Evolutionary conservation across 2,329 filamentous ascomycete species (phyloP).

Genomic region (Paecilomyces fulvus): DNA sequence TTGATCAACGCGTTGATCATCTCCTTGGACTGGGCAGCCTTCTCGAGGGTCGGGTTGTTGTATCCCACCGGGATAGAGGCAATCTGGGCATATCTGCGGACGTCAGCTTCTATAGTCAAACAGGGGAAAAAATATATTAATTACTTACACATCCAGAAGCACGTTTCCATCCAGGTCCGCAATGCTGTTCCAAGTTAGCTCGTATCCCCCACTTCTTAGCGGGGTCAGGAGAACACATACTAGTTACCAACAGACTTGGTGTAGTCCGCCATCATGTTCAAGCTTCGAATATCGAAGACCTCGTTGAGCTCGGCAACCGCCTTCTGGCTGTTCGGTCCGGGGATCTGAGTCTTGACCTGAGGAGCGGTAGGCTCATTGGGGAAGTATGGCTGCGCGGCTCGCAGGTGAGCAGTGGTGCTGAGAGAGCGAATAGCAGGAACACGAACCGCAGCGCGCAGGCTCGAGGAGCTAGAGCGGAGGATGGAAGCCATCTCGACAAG

Average conservation of each 20-base stretch:
- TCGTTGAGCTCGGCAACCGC: constrained; percentile 62
- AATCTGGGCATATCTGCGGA: constrained; percentile 70
- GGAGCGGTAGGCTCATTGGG: constrained; percentile 51
- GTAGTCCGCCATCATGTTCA: constrained; percentile 78
- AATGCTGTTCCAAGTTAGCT: constrained; percentile 28
- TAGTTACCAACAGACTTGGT: constrained; percentile 72
- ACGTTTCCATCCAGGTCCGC: constrained; percentile 44
- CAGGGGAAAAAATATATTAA: not conserved
- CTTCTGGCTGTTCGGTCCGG: constrained; percentile 65
- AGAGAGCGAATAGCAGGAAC: constrained; percentile 26
- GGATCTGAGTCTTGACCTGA: constrained; percentile 52
- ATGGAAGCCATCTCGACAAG: constrained; percentile 23
- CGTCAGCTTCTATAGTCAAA: constrained; percentile 1
- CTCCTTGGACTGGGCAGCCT: constrained; percentile 63
- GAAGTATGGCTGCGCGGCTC: constrained; percentile 43
- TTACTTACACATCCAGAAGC: constrained; percentile 41
- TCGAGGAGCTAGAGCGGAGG: constrained; percentile 24
- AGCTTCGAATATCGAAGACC: constrained; percentile 76
- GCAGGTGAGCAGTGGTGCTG: constrained; percentile 26
- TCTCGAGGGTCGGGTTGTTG: constrained; percentile 71
- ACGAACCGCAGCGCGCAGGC: constrained; percentile 24
- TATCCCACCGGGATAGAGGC: constrained; percentile 88
- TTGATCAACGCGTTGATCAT: constrained; percentile 80
- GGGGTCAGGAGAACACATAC: constrained; percentile 23
- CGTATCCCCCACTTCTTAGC: not conserved